These are phyloP conservation scores for Cytidiella melzeri DNA, from an alignment of 768 basidiomycete genomes.

Conservation along the genomic window DNA sequence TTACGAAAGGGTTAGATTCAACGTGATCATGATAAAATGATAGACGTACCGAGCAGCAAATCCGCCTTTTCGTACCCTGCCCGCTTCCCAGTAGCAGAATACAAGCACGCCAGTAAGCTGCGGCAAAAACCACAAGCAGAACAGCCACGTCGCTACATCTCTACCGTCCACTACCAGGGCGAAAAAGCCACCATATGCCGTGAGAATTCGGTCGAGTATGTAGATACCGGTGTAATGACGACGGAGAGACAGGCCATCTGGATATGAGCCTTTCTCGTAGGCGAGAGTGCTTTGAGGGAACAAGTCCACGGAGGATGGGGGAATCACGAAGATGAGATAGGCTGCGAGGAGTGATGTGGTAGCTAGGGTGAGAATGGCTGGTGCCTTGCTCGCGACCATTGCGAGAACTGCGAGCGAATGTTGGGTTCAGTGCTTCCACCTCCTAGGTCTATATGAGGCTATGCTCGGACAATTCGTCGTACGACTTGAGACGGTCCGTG, in stretches of 20 bases:
- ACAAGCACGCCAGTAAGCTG: slow-evolving; percentile 8
- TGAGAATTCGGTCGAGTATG: slow-evolving; percentile 4
- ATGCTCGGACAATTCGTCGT: no score
- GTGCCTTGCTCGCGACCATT: no score
- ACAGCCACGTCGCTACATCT: slow-evolving; percentile 7
- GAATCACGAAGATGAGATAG: slow-evolving; percentile 3
- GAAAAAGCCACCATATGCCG: slow-evolving; percentile 7
- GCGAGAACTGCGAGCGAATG: no score
- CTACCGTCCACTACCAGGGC: slow-evolving; percentile 9
- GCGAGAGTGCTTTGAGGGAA: slow-evolving; percentile 3
- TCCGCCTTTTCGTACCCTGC: background rate
- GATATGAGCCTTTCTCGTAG: slow-evolving; percentile 5
- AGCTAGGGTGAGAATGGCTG: background rate
- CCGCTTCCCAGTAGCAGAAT: slow-evolving; percentile 10
- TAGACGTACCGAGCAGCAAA: background rate
- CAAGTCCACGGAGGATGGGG: slow-evolving; percentile 1
- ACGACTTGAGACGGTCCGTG: no score
- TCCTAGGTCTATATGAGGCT: no score
- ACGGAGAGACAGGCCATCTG: slow-evolving; percentile 8
- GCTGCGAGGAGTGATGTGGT: background rate
- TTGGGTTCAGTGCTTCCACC: no score
- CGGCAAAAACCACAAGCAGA: slow-evolving; percentile 13
- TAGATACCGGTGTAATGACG: background rate
- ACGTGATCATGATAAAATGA: background rate
- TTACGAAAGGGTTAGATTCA: background rate